Evolutionary conservation across 306 rosid genomes (phyloP), one percentile per base, ranked within the genome.

Genomic region (Trifolium subterraneum): DNA sequence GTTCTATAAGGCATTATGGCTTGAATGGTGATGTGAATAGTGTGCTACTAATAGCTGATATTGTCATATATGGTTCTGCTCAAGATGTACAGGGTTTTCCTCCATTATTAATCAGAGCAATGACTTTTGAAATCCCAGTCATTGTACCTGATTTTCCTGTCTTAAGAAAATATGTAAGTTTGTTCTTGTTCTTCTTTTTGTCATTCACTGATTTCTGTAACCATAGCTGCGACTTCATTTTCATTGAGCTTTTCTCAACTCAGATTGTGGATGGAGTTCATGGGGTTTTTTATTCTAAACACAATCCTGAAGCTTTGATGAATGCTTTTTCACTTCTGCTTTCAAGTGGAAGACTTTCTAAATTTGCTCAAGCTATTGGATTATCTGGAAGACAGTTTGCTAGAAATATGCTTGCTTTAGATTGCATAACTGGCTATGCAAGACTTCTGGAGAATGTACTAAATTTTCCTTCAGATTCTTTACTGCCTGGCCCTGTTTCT

Each of bases 61-160:
- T 94, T 77, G 77, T 92, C 76, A 82, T 94, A 52, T 94, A 94
- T 62, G 99, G 93, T 83, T 88, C 97, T 80, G 83, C 90, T 59
- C 99, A 94, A 92, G 93, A 90, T 75, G 82, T 82, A 52, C 99
- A 94, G 82, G 94, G 92, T 67, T 92, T 94, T 87, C 97, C 99
- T 60, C 91, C 96, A 71, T 85, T 94, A 74, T 89, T 92, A 52
- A 80, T 87, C 45, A 91, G 92, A 71, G 92, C 98, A 74, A 91
- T 94, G 97, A 76, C 97, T 64, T 92, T 90, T 82, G 88, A 85
- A 70, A 88, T 92, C 75, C 97, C 99, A 29, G 73, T 94, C 76
- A 65, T 94, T 77, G 89, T 71, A 75, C 97, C 96, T 79, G 99
- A 94, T 92, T 82, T 84, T 75, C 91, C 92, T 15, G 80, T 84